Conservation (phyloP, 441 rosid species). For the Euphorbia neoarborescens region DNA sequence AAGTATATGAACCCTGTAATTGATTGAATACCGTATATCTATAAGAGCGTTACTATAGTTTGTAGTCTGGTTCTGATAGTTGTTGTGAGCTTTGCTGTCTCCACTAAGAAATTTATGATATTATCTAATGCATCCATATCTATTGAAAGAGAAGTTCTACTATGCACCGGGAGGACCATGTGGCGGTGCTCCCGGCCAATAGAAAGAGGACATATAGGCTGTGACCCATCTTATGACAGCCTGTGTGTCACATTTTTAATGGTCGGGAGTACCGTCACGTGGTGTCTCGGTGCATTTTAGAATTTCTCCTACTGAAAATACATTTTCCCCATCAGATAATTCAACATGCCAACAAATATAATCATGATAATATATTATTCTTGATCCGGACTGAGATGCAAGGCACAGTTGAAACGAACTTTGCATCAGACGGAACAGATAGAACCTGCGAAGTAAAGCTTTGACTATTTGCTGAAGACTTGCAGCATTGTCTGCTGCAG, state of each 20-base stretch:
- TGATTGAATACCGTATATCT: not conserved
- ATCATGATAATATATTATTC: not conserved
- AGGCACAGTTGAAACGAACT: not conserved
- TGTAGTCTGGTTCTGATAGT: not conserved
- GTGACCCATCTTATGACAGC: too few relatives aligned
- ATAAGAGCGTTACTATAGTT: not conserved
- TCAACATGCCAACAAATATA: not conserved
- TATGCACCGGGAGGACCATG: too few relatives aligned
- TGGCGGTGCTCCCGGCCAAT: too few relatives aligned
- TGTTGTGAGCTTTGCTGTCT: not conserved
- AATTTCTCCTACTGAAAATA: not conserved
- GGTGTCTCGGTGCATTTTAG: too few relatives aligned
- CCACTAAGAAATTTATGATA: not conserved
- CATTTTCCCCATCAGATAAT: not conserved
- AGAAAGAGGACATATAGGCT: too few relatives aligned
- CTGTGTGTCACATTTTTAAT: too few relatives aligned
- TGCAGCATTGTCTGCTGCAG: not conserved
- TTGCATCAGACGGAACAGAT: not conserved
- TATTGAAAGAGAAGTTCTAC: too few relatives aligned
- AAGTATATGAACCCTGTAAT: conserved; percentile 9
- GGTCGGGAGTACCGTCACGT: too few relatives aligned
- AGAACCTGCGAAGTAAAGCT: not conserved
- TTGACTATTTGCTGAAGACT: not conserved
- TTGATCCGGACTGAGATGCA: not conserved
- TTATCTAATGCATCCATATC: not conserved